Evolutionary conservation across 2,329 filamentous ascomycete species (phyloP).

Genomic region (Phaeomoniella chlamydospora): DNA sequence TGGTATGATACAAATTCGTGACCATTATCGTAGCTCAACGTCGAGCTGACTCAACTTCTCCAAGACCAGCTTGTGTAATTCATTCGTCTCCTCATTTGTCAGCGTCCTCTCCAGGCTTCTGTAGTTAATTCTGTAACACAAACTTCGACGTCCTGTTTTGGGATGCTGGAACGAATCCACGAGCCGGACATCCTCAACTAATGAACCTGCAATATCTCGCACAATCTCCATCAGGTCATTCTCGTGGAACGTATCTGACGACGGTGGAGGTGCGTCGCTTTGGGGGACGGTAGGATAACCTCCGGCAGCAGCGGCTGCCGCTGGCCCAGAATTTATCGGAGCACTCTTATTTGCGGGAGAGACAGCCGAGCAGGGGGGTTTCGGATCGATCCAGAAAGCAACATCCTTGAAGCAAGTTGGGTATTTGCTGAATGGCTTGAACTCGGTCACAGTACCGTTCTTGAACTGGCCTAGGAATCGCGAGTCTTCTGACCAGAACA

Average conservation of each 20-base stretch:
- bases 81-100: constrained; percentile 67
- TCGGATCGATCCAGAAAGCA: constrained; percentile 66
- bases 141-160: constrained; percentile 64
- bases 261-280: constrained; percentile 21
- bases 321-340: constrained; percentile 5
- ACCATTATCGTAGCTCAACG: constrained; percentile 60
- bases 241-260: constrained; percentile 53
- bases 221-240: constrained; percentile 98
- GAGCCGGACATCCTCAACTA: constrained; percentile 74
- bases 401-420: constrained; percentile 85
- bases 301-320: constrained; percentile 15
- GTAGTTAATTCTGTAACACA: constrained; percentile 91
- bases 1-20: no score
- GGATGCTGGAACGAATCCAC: constrained; percentile 83
- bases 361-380: constrained; percentile 17
- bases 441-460: constrained; percentile 41
- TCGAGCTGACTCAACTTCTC: constrained; percentile 52
- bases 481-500: constrained; percentile 83
- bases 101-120: constrained; percentile 81
- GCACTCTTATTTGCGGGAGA: not conserved
- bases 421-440: constrained; percentile 80
- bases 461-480: constrained; percentile 79
- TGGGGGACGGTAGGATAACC: constrained; percentile 19
- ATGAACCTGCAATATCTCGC: constrained; percentile 64
- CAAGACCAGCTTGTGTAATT: constrained; percentile 56